These are phyloP conservation scores for Diaporthe citriasiana DNA, from an alignment of 2,329 filamentous ascomycete species.

Conservation along the genomic window DNA sequence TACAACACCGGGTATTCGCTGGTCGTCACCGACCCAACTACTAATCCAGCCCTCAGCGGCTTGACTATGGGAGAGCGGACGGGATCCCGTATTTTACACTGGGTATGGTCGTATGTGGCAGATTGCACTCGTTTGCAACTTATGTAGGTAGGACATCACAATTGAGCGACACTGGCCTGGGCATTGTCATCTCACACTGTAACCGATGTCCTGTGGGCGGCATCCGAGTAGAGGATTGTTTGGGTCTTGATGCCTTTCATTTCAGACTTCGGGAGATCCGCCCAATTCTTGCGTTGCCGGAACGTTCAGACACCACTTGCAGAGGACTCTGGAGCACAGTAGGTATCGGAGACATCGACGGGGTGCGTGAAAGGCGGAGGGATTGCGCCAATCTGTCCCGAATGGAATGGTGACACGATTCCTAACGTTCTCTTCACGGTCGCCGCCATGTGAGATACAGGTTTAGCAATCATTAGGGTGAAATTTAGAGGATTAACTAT, in stretches of 20 bases:
- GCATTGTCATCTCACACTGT: neutral
- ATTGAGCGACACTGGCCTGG: neutral
- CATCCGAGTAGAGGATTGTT: neutral
- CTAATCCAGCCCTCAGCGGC: conserved; percentile 28
- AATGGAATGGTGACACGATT: neutral
- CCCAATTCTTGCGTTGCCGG: neutral
- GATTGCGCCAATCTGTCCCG: neutral
- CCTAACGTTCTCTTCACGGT: neutral
- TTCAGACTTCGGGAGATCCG: rapidly evolving
- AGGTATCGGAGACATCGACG: neutral
- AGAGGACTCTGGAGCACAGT: neutral
- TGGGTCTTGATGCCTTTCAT: neutral
- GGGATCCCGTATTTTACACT: conserved; percentile 34
- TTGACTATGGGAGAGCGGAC: conserved; percentile 34
- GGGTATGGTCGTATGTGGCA: conserved; percentile 28
- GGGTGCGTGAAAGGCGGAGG: neutral
- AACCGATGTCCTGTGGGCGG: neutral
- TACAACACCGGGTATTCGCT: conserved; percentile 37
- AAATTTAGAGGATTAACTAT: neutral
- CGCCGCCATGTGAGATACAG: neutral
- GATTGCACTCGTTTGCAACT: rapidly evolving
- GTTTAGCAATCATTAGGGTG: neutral
- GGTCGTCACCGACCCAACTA: conserved; percentile 27
- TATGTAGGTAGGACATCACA: neutral
- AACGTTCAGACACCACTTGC: neutral